A percentile compares a stretch with the other conserved stretches of the same genome.
Evolutionary conservation across 2,329 filamentous ascomycete species (phyloP).

Genomic region (Septoria petroselini): DNA sequence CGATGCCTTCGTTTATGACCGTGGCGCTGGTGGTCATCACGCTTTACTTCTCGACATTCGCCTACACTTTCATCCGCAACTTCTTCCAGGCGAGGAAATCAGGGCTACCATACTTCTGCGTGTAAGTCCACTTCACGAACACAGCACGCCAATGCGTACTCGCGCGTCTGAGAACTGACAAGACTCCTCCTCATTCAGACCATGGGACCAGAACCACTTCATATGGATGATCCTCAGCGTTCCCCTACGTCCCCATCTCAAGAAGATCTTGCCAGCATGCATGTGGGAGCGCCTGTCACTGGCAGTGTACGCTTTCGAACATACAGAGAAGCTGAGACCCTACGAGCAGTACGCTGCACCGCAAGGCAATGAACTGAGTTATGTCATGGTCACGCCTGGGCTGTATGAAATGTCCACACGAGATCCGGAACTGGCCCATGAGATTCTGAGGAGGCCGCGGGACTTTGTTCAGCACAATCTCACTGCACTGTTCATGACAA

Average conservation of each 20-base stretch:
- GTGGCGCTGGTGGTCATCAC: conserved; percentile 20
- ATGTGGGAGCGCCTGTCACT: conserved; percentile 27
- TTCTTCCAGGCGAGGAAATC: conserved; percentile 27
- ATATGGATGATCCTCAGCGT: conserved; percentile 32
- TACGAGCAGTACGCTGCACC: conserved; percentile 22
- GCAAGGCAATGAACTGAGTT: conserved; percentile 22
- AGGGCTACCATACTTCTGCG: conserved; percentile 28
- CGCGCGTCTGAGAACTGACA: too few relatives aligned
- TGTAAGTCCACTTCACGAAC: conserved; percentile 11
- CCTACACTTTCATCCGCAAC: conserved; percentile 30
- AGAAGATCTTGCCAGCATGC: conserved; percentile 24
- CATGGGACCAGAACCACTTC: conserved; percentile 30
- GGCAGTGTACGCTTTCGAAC: conserved; percentile 32
- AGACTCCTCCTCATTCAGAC: conserved; percentile 1
- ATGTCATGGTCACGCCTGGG: conserved; percentile 28
- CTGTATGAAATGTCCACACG: conserved; percentile 29
- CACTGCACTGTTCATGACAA: conserved; percentile 24
- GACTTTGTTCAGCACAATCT: conserved; percentile 29
- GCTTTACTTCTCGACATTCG: conserved; percentile 22
- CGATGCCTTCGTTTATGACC: conserved; percentile 26
- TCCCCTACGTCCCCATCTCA: conserved; percentile 23
- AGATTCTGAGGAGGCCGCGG: conserved; percentile 26
- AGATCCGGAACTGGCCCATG: conserved; percentile 27
- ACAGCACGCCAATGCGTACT: too few relatives aligned
- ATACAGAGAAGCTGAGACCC: conserved; percentile 24